These are phyloP conservation scores for Melaleuca alternifolia DNA, from an alignment of 345 rosid species.

Conservation along the genomic window DNA sequence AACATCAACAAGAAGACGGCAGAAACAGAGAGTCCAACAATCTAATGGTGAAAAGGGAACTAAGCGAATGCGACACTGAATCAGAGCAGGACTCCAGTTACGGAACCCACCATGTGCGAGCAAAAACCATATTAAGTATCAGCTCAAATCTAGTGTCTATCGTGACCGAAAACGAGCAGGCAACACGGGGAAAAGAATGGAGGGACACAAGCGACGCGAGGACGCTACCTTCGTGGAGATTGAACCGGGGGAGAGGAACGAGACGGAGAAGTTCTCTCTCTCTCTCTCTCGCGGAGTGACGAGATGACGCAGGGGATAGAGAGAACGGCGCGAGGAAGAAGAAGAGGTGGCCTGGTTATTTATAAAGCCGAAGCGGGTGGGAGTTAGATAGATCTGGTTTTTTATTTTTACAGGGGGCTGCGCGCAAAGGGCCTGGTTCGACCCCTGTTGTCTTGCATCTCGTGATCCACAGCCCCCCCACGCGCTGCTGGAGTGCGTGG, in stretches of 20 bases:
- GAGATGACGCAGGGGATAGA: not conserved
- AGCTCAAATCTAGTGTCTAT: not conserved
- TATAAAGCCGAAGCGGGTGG: not conserved
- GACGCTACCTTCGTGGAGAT: slow-evolving; percentile 4
- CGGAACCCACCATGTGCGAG: not conserved
- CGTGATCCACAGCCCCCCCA: not conserved
- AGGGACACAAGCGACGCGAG: not conserved
- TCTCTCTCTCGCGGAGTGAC: not conserved
- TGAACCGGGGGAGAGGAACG: not conserved
- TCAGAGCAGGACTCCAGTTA: not conserved
- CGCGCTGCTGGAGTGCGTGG: not conserved
- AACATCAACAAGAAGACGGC: not conserved
- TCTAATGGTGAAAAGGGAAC: not conserved
- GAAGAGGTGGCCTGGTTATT: not conserved
- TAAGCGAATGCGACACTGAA: not conserved
- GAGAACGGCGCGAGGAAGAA: slow-evolving; percentile 1
- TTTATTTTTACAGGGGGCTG: not conserved
- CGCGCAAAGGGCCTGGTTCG: too few relatives aligned
- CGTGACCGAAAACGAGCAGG: not conserved
- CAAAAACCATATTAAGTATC: not conserved
- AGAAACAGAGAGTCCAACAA: not conserved
- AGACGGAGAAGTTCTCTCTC: not conserved
- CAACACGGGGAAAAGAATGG: not conserved
- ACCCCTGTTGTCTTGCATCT: too few relatives aligned
- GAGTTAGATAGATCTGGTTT: not conserved